A percentile compares a stretch with the other conserved stretches of the same genome.
Evolutionary conservation across 345 rosid genomes (phyloP).

Genomic region (Eucalyptus marginata): DNA sequence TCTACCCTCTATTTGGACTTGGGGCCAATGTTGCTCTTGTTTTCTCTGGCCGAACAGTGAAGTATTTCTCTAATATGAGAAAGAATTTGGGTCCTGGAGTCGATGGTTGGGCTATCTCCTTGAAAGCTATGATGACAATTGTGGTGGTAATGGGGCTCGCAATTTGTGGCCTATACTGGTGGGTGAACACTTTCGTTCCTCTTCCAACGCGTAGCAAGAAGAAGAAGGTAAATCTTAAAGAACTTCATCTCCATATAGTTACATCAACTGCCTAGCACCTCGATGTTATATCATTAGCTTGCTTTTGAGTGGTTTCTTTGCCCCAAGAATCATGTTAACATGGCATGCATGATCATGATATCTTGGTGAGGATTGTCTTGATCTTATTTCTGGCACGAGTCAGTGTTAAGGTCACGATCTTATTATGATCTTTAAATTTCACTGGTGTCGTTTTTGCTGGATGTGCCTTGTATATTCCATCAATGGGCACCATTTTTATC

Average conservation of each 20-base stretch:
- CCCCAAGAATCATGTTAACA: background rate
- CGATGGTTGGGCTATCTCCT: slow-evolving; percentile 97
- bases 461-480: background rate
- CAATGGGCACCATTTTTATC: background rate
- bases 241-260: background rate
- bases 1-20: slow-evolving; percentile 90
- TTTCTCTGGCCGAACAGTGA: slow-evolving; percentile 94
- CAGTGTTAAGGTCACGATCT: background rate
- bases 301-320: background rate
- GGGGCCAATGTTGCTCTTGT: slow-evolving; percentile 93
- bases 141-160: slow-evolving; percentile 81
- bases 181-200: slow-evolving; percentile 68
- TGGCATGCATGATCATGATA: background rate
- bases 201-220: slow-evolving; percentile 92
- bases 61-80: slow-evolving; percentile 88
- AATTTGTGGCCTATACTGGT: slow-evolving; percentile 88
- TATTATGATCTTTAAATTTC: background rate
- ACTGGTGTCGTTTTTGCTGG: background rate
- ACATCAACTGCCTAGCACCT: background rate
- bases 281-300: background rate
- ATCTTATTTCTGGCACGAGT: background rate
- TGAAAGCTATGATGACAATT: slow-evolving; percentile 95
- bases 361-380: background rate
- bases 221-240: slow-evolving; percentile 61
- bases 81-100: slow-evolving; percentile 89